Evolutionary conservation across 1,284 basidiomycete genomes (phyloP).

Genomic region (Kwoniella shivajii): DNA sequence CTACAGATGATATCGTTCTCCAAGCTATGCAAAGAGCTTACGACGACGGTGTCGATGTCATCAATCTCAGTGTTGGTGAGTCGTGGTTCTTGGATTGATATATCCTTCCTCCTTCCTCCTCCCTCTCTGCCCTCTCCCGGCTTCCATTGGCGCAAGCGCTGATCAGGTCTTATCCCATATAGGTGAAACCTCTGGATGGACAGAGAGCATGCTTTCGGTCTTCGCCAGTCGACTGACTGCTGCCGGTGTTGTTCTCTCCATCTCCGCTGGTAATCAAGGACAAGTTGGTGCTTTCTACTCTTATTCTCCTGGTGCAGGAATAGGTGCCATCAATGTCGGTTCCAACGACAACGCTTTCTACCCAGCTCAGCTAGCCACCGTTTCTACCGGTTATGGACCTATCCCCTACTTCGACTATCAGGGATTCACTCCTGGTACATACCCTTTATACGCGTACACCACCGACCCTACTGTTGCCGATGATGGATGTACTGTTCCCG

Average conservation of each 20-base stretch:
- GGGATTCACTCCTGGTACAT: slow-evolving; percentile 32
- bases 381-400: slow-evolving; percentile 40
- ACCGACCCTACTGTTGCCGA: slow-evolving; percentile 30
- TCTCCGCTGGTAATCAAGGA: slow-evolving; percentile 53
- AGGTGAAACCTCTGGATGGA: slow-evolving; percentile 63
- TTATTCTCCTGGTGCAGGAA: slow-evolving; percentile 51
- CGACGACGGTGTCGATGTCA: slow-evolving; percentile 62
- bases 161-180: no score
- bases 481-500: slow-evolving; percentile 47
- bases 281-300: slow-evolving; percentile 53
- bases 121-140: no score
- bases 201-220: slow-evolving; percentile 59
- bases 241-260: slow-evolving; percentile 59
- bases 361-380: slow-evolving; percentile 40
- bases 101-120: neutral
- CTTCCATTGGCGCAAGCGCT: no score
- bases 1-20: slow-evolving; percentile 54
- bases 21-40: slow-evolving; percentile 54
- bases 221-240: slow-evolving; percentile 62
- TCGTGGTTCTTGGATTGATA: neutral
- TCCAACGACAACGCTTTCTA: slow-evolving; percentile 47
- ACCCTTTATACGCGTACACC: slow-evolving; percentile 32
- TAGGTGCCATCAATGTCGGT: slow-evolving; percentile 47
- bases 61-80: slow-evolving; percentile 65
- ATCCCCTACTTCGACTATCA: slow-evolving; percentile 44